Evolutionary conservation across 768 basidiomycete genomes (phyloP), one percentile per base, ranked within the genome.

Genomic region (Hydnomerulius pinastri): DNA sequence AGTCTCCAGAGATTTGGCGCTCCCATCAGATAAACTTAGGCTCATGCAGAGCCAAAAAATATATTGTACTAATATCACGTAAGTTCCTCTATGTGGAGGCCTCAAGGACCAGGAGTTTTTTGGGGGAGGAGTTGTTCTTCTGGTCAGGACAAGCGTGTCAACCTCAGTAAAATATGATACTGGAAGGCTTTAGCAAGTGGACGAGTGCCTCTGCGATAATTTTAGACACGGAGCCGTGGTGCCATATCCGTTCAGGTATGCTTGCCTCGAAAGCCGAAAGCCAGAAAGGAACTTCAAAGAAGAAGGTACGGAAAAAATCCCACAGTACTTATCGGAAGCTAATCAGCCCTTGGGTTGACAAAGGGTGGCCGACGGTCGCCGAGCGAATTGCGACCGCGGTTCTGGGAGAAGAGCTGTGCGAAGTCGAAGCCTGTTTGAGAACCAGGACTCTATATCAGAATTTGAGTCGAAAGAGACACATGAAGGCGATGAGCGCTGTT

Each of bases 291-390:
- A 35, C 33, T 17, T 35, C 28, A 18, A 51, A 32, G 38, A 21
- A 38, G 33, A 46, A 21, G 24, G 11, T 27, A 17, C 23, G 18
- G 35, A 18, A 51, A 24, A 32, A 47, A 28, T 49, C 38, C 27
- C 48, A 50, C 39, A 41, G n/a, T 32, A 47, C 25, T 46, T 20
- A 12, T 37, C 28, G 45, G 28, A 41, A 25, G 24, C 38, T 23
- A 7, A 41, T 24, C 2, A 27, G 12, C 33, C 33, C 13, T 13
- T 17, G 11, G 39, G 10, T 3, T 24, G 12, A 27, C 27, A 24
- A 27, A 41, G 32, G 41, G 20, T 39, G 36, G 35, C 46, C 40
- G 40, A 28, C 48, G 49, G 49, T 53, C 35, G 52, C 52, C 52
- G 52, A 50, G 35, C 27, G 43, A 53, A 53, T 23, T 43, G 52